Evolutionary conservation across 495 filamentous ascomycete genomes (phyloP).

Genomic region (Aspergillus nidulans): DNA sequence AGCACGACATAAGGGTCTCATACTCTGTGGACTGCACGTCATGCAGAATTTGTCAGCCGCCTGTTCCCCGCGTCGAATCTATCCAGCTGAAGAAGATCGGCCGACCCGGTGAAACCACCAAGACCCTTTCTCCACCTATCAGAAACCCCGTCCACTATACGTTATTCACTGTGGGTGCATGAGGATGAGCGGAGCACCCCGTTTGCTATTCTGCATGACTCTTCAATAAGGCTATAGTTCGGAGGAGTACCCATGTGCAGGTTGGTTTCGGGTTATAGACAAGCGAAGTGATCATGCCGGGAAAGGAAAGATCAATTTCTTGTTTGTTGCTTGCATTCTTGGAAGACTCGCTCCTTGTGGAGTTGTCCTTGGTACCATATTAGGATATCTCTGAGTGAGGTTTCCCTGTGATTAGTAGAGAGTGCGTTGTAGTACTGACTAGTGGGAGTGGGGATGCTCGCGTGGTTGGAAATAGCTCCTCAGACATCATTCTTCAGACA

Average conservation of each 20-base stretch:
- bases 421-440: too few species aligned
- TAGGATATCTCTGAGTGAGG: too few species aligned
- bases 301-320: background rate
- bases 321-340: background rate
- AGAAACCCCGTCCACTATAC: background rate
- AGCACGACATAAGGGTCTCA: background rate
- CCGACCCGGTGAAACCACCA: background rate
- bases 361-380: background rate
- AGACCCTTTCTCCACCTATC: background rate
- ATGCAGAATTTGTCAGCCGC: background rate
- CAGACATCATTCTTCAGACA: too few species aligned
- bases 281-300: background rate
- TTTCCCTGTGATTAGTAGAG: too few species aligned
- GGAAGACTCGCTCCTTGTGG: background rate
- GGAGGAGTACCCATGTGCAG: too few species aligned
- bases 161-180: background rate
- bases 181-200: background rate
- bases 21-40: background rate
- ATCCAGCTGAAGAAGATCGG: background rate
- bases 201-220: too few species aligned
- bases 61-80: background rate
- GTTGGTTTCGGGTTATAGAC: too few species aligned
- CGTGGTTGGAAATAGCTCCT: background rate
- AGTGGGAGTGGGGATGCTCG: background rate
- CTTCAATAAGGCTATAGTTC: too few species aligned